Evolutionary conservation across 495 filamentous ascomycete species (phyloP).

Genomic region (Aspergillus diversus): DNA sequence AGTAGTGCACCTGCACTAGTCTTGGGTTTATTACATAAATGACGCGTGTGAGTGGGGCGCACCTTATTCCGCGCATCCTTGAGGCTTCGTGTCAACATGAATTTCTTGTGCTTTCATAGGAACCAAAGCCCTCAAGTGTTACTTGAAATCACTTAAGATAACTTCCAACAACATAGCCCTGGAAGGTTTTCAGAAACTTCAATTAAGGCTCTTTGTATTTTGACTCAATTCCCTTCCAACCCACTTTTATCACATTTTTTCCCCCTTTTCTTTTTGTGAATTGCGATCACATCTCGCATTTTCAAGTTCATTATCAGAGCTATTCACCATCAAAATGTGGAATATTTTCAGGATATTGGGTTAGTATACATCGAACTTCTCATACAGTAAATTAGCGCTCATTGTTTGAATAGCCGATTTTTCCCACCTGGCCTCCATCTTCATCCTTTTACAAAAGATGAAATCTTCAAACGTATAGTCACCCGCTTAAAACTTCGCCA

Average conservation of each 20-base stretch:
- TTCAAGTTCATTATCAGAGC: not conserved
- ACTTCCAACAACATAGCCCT: no score
- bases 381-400: not conserved
- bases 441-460: conserved; percentile 97
- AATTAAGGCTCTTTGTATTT: no score
- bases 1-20: conserved; percentile 2
- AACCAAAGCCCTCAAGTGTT: not conserved
- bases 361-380: conserved; percentile 43
- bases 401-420: conserved; percentile 69
- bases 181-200: no score
- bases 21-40: conserved; percentile 6
- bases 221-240: no score
- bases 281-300: not conserved
- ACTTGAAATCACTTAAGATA: not conserved
- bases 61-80: conserved; percentile 25
- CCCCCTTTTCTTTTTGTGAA: no score
- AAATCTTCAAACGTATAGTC: conserved; percentile 75
- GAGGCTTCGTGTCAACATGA: conserved; percentile 38
- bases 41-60: conserved; percentile 26
- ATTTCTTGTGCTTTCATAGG: not conserved
- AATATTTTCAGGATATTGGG: conserved; percentile 89
- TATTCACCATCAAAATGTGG: conserved; percentile 52
- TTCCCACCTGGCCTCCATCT: conserved; percentile 90
- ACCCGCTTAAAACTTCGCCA: not conserved
- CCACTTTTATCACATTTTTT: no score